phyloP scores from a whole-genome alignment of 148 eudicot species.

The Chenopodium suecicum region DNA sequence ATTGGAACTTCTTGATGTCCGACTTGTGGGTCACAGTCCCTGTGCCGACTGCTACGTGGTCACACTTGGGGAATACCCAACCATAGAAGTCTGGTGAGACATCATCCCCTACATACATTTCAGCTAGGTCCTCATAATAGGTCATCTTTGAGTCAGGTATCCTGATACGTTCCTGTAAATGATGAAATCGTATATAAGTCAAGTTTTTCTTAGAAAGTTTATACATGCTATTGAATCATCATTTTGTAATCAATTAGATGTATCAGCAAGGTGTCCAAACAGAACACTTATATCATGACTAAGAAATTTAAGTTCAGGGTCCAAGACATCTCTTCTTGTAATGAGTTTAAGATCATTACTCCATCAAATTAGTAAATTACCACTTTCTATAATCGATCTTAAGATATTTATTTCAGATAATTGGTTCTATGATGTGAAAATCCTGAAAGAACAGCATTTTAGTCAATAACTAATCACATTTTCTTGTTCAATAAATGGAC shows the following conservation, averaged over 20 bases:
- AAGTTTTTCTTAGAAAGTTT: not conserved
- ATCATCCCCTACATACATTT: conserved; percentile 96
- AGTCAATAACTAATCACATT: too few relatives aligned
- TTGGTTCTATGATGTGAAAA: too few relatives aligned
- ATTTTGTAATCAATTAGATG: too few relatives aligned
- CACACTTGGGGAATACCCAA: conserved; percentile 98
- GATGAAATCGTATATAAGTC: not conserved
- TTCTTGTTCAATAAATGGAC: too few relatives aligned
- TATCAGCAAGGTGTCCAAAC: too few relatives aligned
- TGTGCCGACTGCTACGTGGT: conserved; percentile 95
- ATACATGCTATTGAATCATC: not conserved
- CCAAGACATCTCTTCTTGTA: too few relatives aligned
- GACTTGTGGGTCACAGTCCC: conserved; percentile 96
- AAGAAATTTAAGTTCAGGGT: too few relatives aligned
- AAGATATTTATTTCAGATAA: not conserved
- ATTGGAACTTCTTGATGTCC: conserved; percentile 89
- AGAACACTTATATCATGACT: too few relatives aligned
- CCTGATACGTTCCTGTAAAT: conserved; percentile 59
- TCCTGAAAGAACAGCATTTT: too few relatives aligned
- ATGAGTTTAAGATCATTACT: not conserved
- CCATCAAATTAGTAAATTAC: not conserved
- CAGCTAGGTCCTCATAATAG: conserved; percentile 87
- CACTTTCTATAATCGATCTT: not conserved
- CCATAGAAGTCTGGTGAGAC: conserved; percentile 98
- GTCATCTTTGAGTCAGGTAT: conserved; percentile 84